A percentile compares a stretch with the other conserved stretches of the same genome.
Conservation (phyloP, 2,329 filamentous ascomycete species). For the Diaporthe destruens region DNA sequence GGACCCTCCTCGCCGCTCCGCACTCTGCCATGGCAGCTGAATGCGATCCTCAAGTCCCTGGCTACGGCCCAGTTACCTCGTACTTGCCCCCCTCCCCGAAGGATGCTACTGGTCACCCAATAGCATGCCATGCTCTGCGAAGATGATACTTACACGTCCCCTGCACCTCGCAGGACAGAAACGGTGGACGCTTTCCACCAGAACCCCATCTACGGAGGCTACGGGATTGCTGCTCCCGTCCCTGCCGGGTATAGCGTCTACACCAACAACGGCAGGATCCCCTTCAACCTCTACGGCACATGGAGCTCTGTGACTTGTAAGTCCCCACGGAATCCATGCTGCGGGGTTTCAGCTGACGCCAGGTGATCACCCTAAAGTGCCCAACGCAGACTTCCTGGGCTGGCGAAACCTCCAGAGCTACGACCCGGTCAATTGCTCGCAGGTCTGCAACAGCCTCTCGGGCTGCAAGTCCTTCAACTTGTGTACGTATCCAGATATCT, state of each 20-base stretch:
- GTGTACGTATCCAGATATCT: neutral
- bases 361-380: neutral
- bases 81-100: neutral
- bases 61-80: neutral
- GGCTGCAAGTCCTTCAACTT: neutral
- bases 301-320: conserved; percentile 3
- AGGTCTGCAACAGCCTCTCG: neutral
- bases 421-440: conserved; percentile 7
- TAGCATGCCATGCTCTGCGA: no score
- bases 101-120: neutral
- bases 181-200: neutral
- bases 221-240: neutral
- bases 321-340: neutral
- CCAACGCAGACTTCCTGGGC: neutral
- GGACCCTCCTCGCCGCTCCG: neutral
- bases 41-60: neutral
- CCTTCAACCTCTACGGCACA: neutral
- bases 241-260: neutral
- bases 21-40: conserved; percentile 3
- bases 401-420: neutral
- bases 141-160: neutral
- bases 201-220: neutral
- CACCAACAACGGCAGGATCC: neutral
- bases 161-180: neutral
- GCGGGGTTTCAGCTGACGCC: neutral